Evolutionary conservation across 768 basidiomycete genomes (phyloP).

Genomic region (Rhodosporidiobolus sp.): DNA sequence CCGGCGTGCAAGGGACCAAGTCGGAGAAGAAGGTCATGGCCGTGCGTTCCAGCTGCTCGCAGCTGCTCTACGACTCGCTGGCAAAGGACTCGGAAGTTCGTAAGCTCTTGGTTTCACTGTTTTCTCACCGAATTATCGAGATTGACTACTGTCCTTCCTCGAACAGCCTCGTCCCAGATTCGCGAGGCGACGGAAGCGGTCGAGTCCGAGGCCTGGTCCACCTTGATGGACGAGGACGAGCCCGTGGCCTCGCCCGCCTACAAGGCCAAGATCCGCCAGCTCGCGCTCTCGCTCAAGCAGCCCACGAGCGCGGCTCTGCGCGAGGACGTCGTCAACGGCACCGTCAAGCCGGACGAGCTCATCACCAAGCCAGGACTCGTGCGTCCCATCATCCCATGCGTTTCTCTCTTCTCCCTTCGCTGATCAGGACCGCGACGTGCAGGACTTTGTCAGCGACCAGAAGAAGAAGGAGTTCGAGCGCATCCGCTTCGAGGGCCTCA

Average conservation of each 20-base stretch:
- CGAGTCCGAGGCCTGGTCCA: conserved; percentile 62
- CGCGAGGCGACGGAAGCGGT: conserved; percentile 63
- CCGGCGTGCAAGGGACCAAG: not conserved
- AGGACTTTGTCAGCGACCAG: conserved; percentile 97
- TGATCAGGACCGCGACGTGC: not conserved
- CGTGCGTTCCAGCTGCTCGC: conserved; percentile 71
- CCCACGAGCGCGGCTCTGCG: conserved; percentile 83
- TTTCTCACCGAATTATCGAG: no score
- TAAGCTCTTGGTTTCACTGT: conserved; percentile 59
- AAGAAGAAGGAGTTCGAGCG: conserved; percentile 75
- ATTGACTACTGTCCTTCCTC: no score
- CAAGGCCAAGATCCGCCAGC: conserved; percentile 73
- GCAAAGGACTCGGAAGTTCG: conserved; percentile 80
- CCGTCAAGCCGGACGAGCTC: conserved; percentile 65
- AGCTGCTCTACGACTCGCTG: conserved; percentile 86
- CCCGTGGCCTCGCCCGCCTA: conserved; percentile 52
- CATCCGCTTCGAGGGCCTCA: conserved; percentile 72
- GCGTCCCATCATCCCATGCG: no score
- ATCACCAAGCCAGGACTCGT: no score
- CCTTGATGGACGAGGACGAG: conserved; percentile 52
- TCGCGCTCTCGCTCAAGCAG: conserved; percentile 91
- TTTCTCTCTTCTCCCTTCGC: not conserved
- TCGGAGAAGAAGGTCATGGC: conserved; percentile 2
- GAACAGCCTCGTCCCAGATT: conserved; percentile 48
- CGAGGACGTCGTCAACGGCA: conserved; percentile 78